Evolutionary conservation across 306 rosid species (phyloP), one percentile per base, ranked within the genome.

Genomic region (Carpinus viminea): DNA sequence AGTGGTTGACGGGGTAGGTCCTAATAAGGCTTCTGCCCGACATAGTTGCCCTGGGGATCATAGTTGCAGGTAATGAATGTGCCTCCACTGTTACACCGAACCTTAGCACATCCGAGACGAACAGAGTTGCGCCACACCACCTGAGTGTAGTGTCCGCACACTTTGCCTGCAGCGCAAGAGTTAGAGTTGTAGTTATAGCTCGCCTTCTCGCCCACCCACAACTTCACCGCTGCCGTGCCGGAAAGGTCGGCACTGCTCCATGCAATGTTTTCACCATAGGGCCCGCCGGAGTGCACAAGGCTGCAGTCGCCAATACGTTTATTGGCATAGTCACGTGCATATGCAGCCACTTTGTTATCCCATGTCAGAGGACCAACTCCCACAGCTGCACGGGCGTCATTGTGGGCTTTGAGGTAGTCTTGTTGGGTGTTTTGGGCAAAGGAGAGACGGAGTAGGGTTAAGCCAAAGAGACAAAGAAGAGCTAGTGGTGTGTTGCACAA

Each of bases 201-300:
- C 0, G 74, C 45, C 68, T 82, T 88, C 84, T 92, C 89, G 0
- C 0, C 38, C 3, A 80, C 85, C 91, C 91, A 92, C 86, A 88
- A 0, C 12, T 66, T 70, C 71, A 86, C 87, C 0, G 88, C 86
- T 2, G 15, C 74, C 0, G 71, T 12, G 12, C 92, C 84, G 0
- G 70, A 48, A 3, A 82, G 12, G 45, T 62, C 62, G 0, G 24
- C 84, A 26, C 11, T 12, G 64, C 88, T 13, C 12, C 2, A 5
- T 0, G 92, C 90, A 2, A 84, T 11, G 78, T 87, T 68, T 77
- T 81, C 84, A 12, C 87, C 90, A 8, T 81, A 86, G 10, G 55
- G 1, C 15, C 87, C 86, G 1, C 41, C 12, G 1, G 81, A 87
- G 66, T 76, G 84, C 55, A 81, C 68, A 2, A 84, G 48, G 7